Conservation (phyloP, 176 grass and related monocot genomes). For the Musa beccarii region DNA sequence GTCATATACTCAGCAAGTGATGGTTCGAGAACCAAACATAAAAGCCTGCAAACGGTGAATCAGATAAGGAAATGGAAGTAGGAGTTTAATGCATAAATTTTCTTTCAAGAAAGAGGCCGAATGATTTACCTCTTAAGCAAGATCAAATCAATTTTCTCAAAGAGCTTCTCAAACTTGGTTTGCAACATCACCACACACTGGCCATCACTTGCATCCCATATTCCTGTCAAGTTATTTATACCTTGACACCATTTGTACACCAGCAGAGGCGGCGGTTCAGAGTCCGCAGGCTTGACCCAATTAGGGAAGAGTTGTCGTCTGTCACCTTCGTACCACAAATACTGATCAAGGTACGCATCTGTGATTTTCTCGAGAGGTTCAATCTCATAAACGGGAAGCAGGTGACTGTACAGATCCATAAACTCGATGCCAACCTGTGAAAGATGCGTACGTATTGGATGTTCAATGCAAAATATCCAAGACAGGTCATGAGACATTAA, state of each 20-base stretch:
- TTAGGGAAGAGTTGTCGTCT: constrained; percentile 94
- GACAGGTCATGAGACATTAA: neutral
- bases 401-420: constrained; percentile 95
- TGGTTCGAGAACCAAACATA: constrained; percentile 82
- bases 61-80: neutral
- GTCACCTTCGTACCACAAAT: constrained; percentile 95
- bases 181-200: constrained; percentile 99
- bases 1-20: constrained; percentile 95
- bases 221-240: constrained; percentile 85
- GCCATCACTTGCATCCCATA: constrained; percentile 94
- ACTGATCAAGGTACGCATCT: constrained; percentile 97
- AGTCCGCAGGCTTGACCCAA: constrained; percentile 98
- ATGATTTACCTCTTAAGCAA: constrained; percentile 62
- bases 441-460: neutral
- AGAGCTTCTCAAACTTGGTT: constrained; percentile 96
- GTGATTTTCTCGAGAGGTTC: constrained; percentile 98
- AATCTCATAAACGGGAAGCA: constrained; percentile 98
- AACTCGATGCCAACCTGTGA: constrained; percentile 81
- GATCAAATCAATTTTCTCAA: constrained; percentile 95
- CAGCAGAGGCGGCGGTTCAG: constrained; percentile 87
- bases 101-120: neutral
- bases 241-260: constrained; percentile 99
- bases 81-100: neutral
- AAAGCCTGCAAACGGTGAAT: constrained; percentile 37
- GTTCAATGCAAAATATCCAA: neutral